phyloP scores from a whole-genome alignment of 768 basidiomycete species.

The Rickenella mellea region DNA sequence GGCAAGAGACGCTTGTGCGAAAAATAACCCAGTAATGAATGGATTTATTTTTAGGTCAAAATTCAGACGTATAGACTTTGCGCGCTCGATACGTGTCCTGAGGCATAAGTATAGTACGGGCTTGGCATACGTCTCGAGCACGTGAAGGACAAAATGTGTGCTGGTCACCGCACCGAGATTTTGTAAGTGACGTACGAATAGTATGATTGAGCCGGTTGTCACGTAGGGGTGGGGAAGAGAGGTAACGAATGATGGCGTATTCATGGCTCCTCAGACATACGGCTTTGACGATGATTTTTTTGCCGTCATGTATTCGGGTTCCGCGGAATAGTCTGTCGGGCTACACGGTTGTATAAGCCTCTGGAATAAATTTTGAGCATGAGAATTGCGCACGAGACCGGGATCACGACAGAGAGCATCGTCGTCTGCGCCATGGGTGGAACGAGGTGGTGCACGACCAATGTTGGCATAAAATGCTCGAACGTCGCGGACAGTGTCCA shows the following conservation, averaged over 20 bases:
- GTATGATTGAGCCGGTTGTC: slow-evolving; percentile 64
- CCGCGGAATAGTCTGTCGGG: slow-evolving; percentile 70
- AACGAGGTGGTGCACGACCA: slow-evolving; percentile 13
- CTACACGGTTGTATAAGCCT: slow-evolving; percentile 22
- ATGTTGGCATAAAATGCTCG: slow-evolving; percentile 38
- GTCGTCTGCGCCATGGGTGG: slow-evolving; percentile 32
- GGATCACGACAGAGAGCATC: slow-evolving; percentile 60
- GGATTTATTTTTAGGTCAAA: no score
- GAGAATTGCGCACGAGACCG: slow-evolving; percentile 44
- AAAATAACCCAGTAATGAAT: no score
- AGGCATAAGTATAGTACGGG: no score
- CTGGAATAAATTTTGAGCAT: neutral
- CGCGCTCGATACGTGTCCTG: no score
- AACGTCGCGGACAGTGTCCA: slow-evolving; percentile 64
- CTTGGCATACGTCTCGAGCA: no score
- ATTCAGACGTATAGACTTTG: no score
- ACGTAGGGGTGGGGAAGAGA: slow-evolving; percentile 43
- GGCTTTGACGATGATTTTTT: slow-evolving; percentile 57
- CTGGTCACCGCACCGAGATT: no score
- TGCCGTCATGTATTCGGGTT: slow-evolving; percentile 37
- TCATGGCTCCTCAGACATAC: slow-evolving; percentile 57
- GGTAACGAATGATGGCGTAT: slow-evolving; percentile 43
- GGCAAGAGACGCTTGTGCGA: neutral
- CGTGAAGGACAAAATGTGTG: no score
- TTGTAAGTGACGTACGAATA: slow-evolving; percentile 45